Base-by-base conservation (phyloP, 805 yeast species). In the Metschnikowia rubicola region DNA sequence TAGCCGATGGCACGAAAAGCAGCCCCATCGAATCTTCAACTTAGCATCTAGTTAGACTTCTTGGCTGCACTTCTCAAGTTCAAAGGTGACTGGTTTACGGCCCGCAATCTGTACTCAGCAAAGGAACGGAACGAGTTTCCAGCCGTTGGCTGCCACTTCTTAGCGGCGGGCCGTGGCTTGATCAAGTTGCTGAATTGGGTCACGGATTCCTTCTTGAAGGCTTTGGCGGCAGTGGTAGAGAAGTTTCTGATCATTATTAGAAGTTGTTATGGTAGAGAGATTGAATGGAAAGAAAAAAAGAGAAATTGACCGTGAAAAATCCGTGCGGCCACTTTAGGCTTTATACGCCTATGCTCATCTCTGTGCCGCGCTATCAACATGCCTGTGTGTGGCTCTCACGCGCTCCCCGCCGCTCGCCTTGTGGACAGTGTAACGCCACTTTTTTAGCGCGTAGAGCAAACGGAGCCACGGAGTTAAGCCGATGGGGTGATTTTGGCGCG, bases 31-130 rank as follows among this genome's bases (percentile, higher is more conserved):
- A 21, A 21, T 15, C 17, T 2, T 15, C 17, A 2, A 2, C 17
- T 2, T 15, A 15, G 17, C 17, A 15, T 15, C 17, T 15, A 15
- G 47, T 41, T 47, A 33, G 38, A 39, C 43, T 46, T 46, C 41
- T 46, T 48, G 31, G 44, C 40, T 10, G 34, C 31, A 34, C 50
- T 45, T 47, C 63, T 63, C 44, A 64, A 43, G 21, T 62, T 63
- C 62, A 72, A 70, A 12, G 77, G 77, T 37, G 69, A 61, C 49
- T 70, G 75, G 61, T 71, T 65, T 37, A 64, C 63, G 8, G 61
- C 74, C 49, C 66, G 65, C 58, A 72, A 67, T 53, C 77, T 62
- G 62, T 72, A 72, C 54, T 72, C 76, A 35, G 74, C 74, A 57
- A 72, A 72, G 4, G 73, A 63, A 47, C 74, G 62, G 59, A 68